A percentile compares a stretch with the other conserved stretches of the same genome.
These are phyloP conservation scores for Heritiera littoralis DNA, from an alignment of 345 rosid genomes.

Conservation along the genomic window DNA sequence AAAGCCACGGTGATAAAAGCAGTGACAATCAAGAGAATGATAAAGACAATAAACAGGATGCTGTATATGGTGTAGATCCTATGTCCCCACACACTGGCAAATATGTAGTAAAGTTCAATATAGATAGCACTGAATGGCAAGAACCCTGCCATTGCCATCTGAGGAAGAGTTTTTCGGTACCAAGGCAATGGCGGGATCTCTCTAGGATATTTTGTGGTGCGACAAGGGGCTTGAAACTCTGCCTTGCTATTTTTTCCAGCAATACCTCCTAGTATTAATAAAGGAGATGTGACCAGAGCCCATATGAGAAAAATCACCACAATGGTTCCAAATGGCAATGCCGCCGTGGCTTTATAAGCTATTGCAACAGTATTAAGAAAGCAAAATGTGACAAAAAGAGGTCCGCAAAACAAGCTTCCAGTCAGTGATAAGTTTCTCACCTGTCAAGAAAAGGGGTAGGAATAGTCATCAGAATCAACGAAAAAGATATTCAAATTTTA, in stretches of 20 bases:
- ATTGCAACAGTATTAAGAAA: slow-evolving; percentile 56
- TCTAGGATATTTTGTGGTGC: slow-evolving; percentile 52
- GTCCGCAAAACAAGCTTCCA: slow-evolving; percentile 46
- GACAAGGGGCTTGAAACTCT: slow-evolving; percentile 59
- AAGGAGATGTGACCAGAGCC: slow-evolving; percentile 51
- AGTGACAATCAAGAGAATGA: slow-evolving; percentile 53
- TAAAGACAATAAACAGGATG: slow-evolving; percentile 58
- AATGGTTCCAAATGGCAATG: slow-evolving; percentile 53
- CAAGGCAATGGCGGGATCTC: slow-evolving; percentile 54
- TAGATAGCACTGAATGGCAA: slow-evolving; percentile 60
- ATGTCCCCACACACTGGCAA: slow-evolving; percentile 67
- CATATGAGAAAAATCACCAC: slow-evolving; percentile 55
- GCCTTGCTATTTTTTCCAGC: slow-evolving; percentile 57
- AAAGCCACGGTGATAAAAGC: slow-evolving; percentile 54
- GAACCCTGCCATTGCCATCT: slow-evolving; percentile 65
- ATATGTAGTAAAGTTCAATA: slow-evolving; percentile 58
- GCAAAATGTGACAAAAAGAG: slow-evolving; percentile 49
- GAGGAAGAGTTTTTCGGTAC: slow-evolving; percentile 48
- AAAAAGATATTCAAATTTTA: not conserved
- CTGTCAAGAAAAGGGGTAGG: slow-evolving; percentile 22
- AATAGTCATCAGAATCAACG: not conserved
- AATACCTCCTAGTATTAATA: slow-evolving; percentile 54
- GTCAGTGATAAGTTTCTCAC: slow-evolving; percentile 46
- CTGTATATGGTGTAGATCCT: slow-evolving; percentile 60
- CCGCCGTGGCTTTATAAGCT: slow-evolving; percentile 54